Conservation (phyloP, 495 filamentous ascomycete genomes). For the Penicillium coprophilum region DNA sequence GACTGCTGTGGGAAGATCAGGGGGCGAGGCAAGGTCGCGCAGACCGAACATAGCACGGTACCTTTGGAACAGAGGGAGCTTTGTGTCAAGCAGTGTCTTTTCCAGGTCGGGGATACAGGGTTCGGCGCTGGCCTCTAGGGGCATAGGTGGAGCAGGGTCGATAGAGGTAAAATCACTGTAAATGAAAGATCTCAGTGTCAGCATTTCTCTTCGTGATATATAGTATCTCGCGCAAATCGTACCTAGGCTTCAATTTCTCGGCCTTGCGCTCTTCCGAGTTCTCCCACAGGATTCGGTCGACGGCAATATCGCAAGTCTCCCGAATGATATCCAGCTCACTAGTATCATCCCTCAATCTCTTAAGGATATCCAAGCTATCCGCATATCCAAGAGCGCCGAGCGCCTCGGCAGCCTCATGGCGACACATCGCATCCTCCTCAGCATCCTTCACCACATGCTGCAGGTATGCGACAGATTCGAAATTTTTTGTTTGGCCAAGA, state of each 20-base stretch:
- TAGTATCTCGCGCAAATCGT: constrained; percentile 18
- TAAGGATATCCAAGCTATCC: constrained; percentile 69
- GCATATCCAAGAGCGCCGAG: constrained; percentile 81
- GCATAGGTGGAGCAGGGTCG: constrained; percentile 88
- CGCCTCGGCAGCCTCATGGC: constrained; percentile 96
- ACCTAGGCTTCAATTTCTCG: constrained; percentile 81
- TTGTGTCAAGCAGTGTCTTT: constrained; percentile 72
- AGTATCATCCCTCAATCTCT: constrained; percentile 64
- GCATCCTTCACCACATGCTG: constrained; percentile 73
- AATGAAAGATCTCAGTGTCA: constrained; percentile 15
- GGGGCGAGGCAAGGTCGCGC: constrained; percentile 87
- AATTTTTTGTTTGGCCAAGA: constrained; percentile 82
- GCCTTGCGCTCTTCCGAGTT: constrained; percentile 65
- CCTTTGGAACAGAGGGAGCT: constrained; percentile 78
- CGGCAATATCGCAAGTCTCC: constrained; percentile 96
- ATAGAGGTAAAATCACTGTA: constrained; percentile 89
- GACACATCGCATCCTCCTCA: constrained; percentile 86
- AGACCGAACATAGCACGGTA: constrained; percentile 98
- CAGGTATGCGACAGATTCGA: constrained; percentile 69
- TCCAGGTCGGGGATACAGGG: constrained; percentile 73
- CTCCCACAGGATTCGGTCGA: constrained; percentile 93
- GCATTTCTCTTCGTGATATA: background rate
- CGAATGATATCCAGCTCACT: constrained; percentile 75
- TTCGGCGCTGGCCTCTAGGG: constrained; percentile 50
- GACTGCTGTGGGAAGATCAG: constrained; percentile 81